Evolutionary conservation across 2,329 filamentous ascomycete genomes (phyloP).

Genomic region (Pochonia chlamydosporia): DNA sequence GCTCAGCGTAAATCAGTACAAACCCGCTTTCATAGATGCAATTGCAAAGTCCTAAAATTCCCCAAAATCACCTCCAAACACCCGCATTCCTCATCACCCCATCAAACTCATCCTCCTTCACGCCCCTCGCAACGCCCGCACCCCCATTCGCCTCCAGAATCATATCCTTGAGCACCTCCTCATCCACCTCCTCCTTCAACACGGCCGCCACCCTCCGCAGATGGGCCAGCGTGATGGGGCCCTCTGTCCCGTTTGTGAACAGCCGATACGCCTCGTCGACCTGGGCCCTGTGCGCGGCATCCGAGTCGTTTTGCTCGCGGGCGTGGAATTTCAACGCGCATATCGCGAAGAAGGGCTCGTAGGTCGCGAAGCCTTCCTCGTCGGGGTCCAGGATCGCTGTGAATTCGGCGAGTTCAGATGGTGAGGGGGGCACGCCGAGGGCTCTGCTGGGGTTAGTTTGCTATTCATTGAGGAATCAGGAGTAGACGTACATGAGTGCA

Average conservation of each 20-base stretch:
- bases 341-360: constrained; percentile 78
- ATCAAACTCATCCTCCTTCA: constrained; percentile 75
- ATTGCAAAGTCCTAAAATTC: neutral
- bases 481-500: constrained; percentile 59
- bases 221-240: constrained; percentile 73
- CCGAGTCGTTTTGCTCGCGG: constrained; percentile 43
- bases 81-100: constrained; percentile 80
- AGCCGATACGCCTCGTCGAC: constrained; percentile 76
- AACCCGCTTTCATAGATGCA: too few species aligned
- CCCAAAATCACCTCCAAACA: constrained; percentile 57
- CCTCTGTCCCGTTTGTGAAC: constrained; percentile 56
- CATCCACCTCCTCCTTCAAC: constrained; percentile 77
- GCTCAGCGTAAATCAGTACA: too few species aligned
- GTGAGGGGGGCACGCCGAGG: constrained; percentile 66
- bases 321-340: constrained; percentile 79
- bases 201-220: constrained; percentile 72
- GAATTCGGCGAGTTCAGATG: constrained; percentile 69
- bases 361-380: constrained; percentile 68
- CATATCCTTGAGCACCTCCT: constrained; percentile 87
- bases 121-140: constrained; percentile 62
- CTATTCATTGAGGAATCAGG: too few species aligned
- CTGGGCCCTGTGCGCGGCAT: constrained; percentile 55
- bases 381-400: constrained; percentile 79
- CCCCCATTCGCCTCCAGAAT: constrained; percentile 88
- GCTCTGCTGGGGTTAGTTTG: too few species aligned